Evolutionary conservation across 75 land plant genomes (phyloP).

Genomic region (Isoetes taiwanensis): DNA sequence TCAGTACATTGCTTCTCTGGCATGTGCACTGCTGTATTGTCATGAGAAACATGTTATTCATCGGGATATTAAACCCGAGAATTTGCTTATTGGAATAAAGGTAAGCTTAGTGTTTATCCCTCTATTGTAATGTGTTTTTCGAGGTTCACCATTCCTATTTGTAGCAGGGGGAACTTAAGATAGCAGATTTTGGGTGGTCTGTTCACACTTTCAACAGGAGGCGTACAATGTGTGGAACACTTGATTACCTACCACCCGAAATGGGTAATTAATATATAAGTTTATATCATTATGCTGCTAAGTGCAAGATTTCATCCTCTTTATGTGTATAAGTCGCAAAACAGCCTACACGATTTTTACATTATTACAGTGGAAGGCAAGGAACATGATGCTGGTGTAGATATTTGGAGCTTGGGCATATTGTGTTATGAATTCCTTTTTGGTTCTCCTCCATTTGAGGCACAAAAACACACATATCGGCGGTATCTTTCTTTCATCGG

Average conservation of each 20-base stretch:
- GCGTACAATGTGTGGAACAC: conserved; percentile 89
- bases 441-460: conserved; percentile 92
- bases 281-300: too few species aligned
- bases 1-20: conserved; percentile 83
- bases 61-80: conserved; percentile 91
- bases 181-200: conserved; percentile 97
- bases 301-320: too few species aligned
- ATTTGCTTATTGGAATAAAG: conserved; percentile 58
- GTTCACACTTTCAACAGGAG: conserved; percentile 84
- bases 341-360: neutral
- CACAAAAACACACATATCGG: conserved; percentile 80
- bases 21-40: conserved; percentile 69
- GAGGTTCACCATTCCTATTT: neutral
- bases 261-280: too few species aligned
- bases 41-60: conserved; percentile 90
- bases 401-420: conserved; percentile 90
- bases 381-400: conserved; percentile 86
- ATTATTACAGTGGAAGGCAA: conserved; percentile 62
- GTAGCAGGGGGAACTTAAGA: conserved; percentile 73
- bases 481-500: conserved; percentile 47
- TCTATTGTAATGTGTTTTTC: neutral
- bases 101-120: conserved; percentile 16
- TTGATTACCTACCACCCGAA: conserved; percentile 92
- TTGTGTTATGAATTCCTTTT: conserved; percentile 84
- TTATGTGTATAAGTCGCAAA: neutral